phyloP scores from a whole-genome alignment of 2,329 filamentous ascomycete genomes.

The Fusarium nodosum region DNA sequence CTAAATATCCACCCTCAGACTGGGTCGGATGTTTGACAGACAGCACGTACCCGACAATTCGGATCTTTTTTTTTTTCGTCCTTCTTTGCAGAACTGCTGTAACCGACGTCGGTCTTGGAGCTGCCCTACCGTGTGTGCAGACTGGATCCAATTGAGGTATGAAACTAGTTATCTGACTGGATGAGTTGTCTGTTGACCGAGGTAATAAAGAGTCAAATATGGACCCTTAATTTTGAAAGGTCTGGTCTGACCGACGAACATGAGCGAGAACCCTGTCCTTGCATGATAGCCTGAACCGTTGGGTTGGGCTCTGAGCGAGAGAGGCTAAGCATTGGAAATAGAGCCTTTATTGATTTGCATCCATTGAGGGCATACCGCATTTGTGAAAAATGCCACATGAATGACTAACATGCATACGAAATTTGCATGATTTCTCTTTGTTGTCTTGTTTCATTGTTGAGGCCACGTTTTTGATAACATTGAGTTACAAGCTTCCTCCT shows the following conservation, averaged over 20 bases:
- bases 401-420: conserved; percentile 2
- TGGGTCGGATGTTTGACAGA: conserved; percentile 4
- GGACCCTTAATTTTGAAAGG: conserved; percentile 33
- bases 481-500: conserved; percentile 12
- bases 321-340: conserved; percentile 13
- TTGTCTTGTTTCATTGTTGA: conserved; percentile 15
- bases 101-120: conserved; percentile 33
- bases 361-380: background rate
- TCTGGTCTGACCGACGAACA: conserved; percentile 20
- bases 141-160: conserved; percentile 14
- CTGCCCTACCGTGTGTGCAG: background rate
- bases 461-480: conserved; percentile 18
- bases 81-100: conserved; percentile 9
- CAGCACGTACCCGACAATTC: conserved; percentile 40
- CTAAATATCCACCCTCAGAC: conserved; percentile 1
- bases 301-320: conserved; percentile 40
- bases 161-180: conserved; percentile 1
- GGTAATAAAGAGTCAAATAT: background rate
- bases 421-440: conserved; percentile 17
- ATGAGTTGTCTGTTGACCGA: conserved; percentile 4
- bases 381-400: background rate
- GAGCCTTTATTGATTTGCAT: background rate
- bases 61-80: conserved; percentile 30
- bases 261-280: conserved; percentile 38
- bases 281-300: conserved; percentile 47